Base-by-base conservation (phyloP, 768 basidiomycete species). In the Steccherinum ochraceum region DNA sequence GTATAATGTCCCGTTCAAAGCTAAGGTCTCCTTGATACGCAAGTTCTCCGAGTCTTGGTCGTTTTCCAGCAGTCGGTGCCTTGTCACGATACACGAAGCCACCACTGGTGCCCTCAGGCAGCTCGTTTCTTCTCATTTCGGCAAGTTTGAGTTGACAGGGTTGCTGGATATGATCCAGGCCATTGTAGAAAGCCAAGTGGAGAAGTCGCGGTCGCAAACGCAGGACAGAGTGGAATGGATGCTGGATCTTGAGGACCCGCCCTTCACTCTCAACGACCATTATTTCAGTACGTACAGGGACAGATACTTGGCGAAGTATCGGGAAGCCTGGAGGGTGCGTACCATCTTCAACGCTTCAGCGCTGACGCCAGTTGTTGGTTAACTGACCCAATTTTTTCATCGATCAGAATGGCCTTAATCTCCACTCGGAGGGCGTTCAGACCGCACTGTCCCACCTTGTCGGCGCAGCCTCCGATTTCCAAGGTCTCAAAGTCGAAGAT, bases 1-100 rank as follows among this genome's bases (percentile, higher is more conserved):
- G 0, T 79, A 75, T 10, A 74, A 75, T 51, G 83, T 78, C 52
- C 83, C 84, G 0, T 86, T 80, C 52, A 65, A 77, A 0, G 80
- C 85, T 0, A 79, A 81, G 50, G 62, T 68, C 5, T 56, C 58
- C 0, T 79, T 75, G 50, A 81, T 86, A 42, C 44, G 58, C 11
- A 50, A 61, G 2, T 61, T 78, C 21, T 71, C 75, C 2, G 39
- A 58, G 13, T 55, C 75, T 43, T 85, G 84, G 85, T 45, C 46
- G 0, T 39, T 40, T 0, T 83, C 81, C 0, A 67, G 79, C 0
- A 55, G 68, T n/a, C 12, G 48, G 0, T 69, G 86, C 5, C 79
- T 78, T 47, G 63, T 68, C 0, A 13, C 52, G 0, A 67, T 78
- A 0, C 63, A 74, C 46, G 23, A 18, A 0, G 67, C 69, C 3